These are phyloP conservation scores for Quillaja saponaria DNA, from an alignment of 306 rosid species.

Conservation along the genomic window DNA sequence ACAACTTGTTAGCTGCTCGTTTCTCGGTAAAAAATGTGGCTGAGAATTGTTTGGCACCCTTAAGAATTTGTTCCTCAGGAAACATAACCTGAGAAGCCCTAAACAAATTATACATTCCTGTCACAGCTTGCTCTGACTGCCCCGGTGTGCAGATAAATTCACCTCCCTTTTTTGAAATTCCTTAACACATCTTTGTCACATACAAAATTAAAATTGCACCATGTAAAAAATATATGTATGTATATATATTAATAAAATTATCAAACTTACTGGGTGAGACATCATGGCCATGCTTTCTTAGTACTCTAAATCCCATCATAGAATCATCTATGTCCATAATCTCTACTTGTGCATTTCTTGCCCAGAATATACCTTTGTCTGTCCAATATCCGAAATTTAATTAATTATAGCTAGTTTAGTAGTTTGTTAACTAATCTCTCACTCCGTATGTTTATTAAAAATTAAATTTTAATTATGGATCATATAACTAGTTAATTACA, in stretches of 20 bases:
- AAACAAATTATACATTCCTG: conserved; percentile 75
- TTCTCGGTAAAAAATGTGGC: conserved; percentile 58
- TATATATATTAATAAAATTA: background rate
- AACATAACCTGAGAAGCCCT: conserved; percentile 68
- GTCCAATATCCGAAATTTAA: conserved; percentile 59
- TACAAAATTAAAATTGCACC: background rate
- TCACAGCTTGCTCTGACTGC: conserved; percentile 74
- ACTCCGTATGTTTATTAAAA: no score
- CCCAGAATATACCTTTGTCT: conserved; percentile 82
- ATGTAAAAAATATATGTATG: background rate
- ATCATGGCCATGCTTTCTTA: conserved; percentile 61
- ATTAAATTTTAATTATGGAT: no score
- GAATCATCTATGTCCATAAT: conserved; percentile 92
- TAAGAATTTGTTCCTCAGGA: conserved; percentile 71
- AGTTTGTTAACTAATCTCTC: no score
- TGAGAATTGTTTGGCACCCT: conserved; percentile 61
- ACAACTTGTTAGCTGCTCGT: conserved; percentile 53
- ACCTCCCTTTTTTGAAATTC: conserved; percentile 67
- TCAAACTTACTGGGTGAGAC: conserved; percentile 59
- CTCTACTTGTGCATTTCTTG: conserved; percentile 65
- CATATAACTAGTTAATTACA: no score
- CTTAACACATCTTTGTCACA: conserved; percentile 68
- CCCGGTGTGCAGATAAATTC: conserved; percentile 80
- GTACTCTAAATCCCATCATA: conserved; percentile 80
- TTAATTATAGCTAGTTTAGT: background rate